Evolutionary conservation across 2,329 filamentous ascomycete species (phyloP), one percentile per base, ranked within the genome.

Genomic region (Fusarium succisae): DNA sequence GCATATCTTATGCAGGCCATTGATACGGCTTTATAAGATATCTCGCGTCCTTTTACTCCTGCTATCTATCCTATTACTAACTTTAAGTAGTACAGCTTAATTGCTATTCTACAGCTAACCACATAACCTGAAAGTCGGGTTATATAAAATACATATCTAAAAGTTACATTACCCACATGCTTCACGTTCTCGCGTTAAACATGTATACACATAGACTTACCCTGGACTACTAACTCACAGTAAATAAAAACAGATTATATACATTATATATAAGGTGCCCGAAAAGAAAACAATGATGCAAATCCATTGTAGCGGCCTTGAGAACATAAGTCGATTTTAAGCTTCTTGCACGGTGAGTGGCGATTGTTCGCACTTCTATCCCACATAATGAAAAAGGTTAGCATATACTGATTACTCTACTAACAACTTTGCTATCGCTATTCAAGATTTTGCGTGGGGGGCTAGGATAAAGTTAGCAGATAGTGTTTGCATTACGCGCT

Each of bases 21-120:
- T 1, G 5, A 30, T 30, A 0, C 1, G 12, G 26, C 14, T 10
- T 17, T 30, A 4, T 1, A 30, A 22, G 5, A 1, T 3, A 11
- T 48, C 15, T 8, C 11, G 4, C 4, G 14, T 15, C 26, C 18
- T 3, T 15, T 20, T 47, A 18, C 35, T 17, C 3, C 15, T 37
- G 4, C 15, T 37, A 18, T 37, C 35, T 18, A 18, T 9, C 8
- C 15, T 18, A 18, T 3, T 35, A 15, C 32, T 35, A 35, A 35
- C 32, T 35, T 8, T 35, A 35, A 35, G 14, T 35, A 3, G 3
- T 35, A 8, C 0, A 8, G 6, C 32, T 35, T 35, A 15, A 35
- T 35, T 35, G 0, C 32, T 35, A 8, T 35, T 15, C 3, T 35
- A 7, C 0, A 35, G 32, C 32, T 35, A 18, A 12, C 15, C 3